phyloP scores from a whole-genome alignment of 306 rosid genomes.

The Rosa multiflora region DNA sequence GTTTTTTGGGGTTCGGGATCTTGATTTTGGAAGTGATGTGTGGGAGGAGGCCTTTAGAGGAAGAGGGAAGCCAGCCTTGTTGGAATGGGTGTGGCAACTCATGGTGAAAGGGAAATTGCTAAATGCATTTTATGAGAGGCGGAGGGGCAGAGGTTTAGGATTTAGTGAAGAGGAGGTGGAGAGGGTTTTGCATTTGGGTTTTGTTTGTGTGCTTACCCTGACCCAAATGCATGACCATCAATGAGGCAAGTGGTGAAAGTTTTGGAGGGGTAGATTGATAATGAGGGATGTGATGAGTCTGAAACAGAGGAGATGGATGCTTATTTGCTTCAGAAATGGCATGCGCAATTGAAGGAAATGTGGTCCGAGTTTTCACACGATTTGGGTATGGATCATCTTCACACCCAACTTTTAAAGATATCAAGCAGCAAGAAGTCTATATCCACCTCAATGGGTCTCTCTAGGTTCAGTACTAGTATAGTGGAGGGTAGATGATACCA shows the following conservation, averaged over 20 bases:
- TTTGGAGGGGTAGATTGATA: constrained; percentile 57
- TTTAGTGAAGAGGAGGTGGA: constrained; percentile 49
- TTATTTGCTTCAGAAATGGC: constrained; percentile 44
- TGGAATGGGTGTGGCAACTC: constrained; percentile 58
- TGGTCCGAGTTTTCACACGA: constrained; percentile 39
- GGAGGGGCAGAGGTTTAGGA: constrained; percentile 41
- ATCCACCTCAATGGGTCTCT: constrained; percentile 50
- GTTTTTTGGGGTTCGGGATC: constrained; percentile 64
- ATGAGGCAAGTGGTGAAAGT: constrained; percentile 72
- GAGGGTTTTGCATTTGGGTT: constrained; percentile 64
- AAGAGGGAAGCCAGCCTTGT: constrained; percentile 59
- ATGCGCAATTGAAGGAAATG: constrained; percentile 36
- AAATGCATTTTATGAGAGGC: constrained; percentile 51
- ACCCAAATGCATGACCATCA: constrained; percentile 63
- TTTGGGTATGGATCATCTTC: constrained; percentile 23
- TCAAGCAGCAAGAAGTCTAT: constrained; percentile 21
- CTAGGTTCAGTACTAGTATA: constrained; percentile 40
- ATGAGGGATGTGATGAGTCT: constrained; percentile 23
- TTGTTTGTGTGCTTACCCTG: constrained; percentile 73
- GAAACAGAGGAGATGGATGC: constrained; percentile 51
- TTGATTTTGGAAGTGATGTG: constrained; percentile 77
- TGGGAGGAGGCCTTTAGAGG: constrained; percentile 84
- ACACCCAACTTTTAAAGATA: constrained; percentile 74
- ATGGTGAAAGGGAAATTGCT: constrained; percentile 47
- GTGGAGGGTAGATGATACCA: constrained; percentile 24